These are phyloP conservation scores for Termitomyces sp. DNA, from an alignment of 768 basidiomycete genomes.

Conservation along the genomic window DNA sequence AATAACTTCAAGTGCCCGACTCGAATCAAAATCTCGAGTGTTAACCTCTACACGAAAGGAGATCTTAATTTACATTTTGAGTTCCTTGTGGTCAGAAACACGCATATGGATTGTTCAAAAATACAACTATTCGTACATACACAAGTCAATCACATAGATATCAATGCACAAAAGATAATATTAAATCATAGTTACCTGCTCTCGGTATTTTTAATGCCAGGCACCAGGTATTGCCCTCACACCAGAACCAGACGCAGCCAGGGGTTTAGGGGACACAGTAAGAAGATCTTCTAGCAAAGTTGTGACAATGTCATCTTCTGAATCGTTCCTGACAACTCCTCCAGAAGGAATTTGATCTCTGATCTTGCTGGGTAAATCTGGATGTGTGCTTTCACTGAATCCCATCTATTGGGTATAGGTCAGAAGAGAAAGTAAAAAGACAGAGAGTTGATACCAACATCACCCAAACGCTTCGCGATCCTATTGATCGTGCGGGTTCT, in stretches of 20 bases:
- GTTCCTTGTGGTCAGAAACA: too few relatives aligned
- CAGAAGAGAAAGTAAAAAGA: not conserved
- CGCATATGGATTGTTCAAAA: not conserved
- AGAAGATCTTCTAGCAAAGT: conserved; percentile 56
- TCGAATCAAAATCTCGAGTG: conserved; percentile 8
- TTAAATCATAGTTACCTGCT: not conserved
- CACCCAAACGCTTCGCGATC: conserved; percentile 54
- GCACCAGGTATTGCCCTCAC: conserved; percentile 36
- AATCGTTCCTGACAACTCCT: conserved; percentile 40
- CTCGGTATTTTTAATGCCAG: conserved; percentile 29
- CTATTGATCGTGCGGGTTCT: conserved; percentile 38
- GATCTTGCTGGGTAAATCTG: conserved; percentile 45
- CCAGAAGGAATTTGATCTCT: conserved; percentile 40
- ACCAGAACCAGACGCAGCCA: conserved; percentile 30
- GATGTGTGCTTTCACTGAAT: conserved; percentile 55
- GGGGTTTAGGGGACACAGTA: conserved; percentile 31
- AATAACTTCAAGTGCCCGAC: too few relatives aligned
- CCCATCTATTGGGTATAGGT: conserved; percentile 52
- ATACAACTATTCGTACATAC: not conserved
- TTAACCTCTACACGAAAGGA: conserved; percentile 3
- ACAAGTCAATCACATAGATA: not conserved
- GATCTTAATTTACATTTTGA: too few relatives aligned
- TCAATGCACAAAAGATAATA: not conserved
- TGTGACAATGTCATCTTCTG: conserved; percentile 63
- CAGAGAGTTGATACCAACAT: conserved; percentile 37